phyloP scores from a whole-genome alignment of 768 basidiomycete genomes.

The Trametes punicea region DNA sequence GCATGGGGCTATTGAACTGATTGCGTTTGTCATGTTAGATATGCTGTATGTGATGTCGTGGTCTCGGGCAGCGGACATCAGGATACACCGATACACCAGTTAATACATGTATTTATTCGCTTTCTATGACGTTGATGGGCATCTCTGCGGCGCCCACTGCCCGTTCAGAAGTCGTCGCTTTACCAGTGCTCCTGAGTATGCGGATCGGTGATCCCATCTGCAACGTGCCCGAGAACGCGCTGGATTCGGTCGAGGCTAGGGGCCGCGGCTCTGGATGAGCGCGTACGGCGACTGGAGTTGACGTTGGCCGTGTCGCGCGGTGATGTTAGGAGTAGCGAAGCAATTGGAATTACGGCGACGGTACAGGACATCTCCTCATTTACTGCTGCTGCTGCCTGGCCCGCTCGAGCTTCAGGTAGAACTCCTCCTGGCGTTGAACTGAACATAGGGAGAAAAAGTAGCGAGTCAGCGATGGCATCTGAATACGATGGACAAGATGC shows the following conservation, averaged over 20 bases:
- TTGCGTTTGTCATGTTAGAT: neutral
- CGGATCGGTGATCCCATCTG: too few species aligned
- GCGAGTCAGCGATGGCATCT: neutral
- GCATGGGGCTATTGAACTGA: conserved; percentile 53
- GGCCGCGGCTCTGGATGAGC: conserved; percentile 11
- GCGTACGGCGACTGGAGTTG: conserved; percentile 1
- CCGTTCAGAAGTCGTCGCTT: too few species aligned
- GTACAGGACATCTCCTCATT: conserved; percentile 5
- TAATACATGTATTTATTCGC: conserved; percentile 20
- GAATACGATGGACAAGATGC: neutral
- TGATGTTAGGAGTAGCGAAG: neutral
- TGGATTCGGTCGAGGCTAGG: conserved; percentile 11
- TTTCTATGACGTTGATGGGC: neutral
- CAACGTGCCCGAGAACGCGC: conserved; percentile 3
- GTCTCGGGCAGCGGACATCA: neutral
- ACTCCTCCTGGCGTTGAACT: conserved; percentile 85
- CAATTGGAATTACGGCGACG: conserved; percentile 9
- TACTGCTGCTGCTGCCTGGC: conserved; percentile 36
- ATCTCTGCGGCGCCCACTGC: neutral
- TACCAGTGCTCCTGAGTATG: too few species aligned
- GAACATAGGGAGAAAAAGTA: neutral
- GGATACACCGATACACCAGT: conserved; percentile 9
- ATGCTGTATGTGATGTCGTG: conserved; percentile 10
- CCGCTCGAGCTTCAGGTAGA: conserved; percentile 81
- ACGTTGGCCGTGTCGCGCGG: neutral